phyloP scores from a whole-genome alignment of 148 eudicot species.

The Heliamphora exappendiculata region DNA sequence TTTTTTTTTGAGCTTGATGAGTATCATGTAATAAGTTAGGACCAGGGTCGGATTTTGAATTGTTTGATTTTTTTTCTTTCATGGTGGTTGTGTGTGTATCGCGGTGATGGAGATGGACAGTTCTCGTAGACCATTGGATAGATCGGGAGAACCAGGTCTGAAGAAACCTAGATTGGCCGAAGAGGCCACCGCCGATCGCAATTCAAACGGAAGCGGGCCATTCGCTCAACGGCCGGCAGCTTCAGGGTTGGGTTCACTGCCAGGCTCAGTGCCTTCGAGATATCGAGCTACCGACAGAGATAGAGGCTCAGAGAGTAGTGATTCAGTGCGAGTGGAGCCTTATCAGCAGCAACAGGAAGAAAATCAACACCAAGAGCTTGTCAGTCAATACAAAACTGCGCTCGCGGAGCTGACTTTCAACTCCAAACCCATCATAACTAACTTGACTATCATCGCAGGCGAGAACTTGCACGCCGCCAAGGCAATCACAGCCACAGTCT shows the following conservation, averaged over 20 bases:
- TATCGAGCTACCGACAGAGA: constrained; percentile 20
- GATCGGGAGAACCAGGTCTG: constrained; percentile 55
- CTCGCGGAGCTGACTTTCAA: constrained; percentile 83
- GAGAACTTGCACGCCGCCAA: constrained; percentile 84
- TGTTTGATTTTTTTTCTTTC: not conserved
- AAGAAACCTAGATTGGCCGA: constrained; percentile 60
- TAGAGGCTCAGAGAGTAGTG: constrained; percentile 35
- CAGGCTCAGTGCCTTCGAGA: constrained; percentile 18
- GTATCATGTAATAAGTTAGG: not conserved
- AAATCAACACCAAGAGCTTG: constrained; percentile 69
- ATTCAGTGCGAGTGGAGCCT: constrained; percentile 41
- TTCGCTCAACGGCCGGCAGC: constrained; percentile 18
- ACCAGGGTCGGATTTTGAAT: constrained; percentile 28
- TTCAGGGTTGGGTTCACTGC: constrained; percentile 12
- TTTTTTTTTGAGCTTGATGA: not conserved
- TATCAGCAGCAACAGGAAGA: constrained; percentile 30
- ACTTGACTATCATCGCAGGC: constrained; percentile 90
- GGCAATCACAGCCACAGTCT: constrained; percentile 61
- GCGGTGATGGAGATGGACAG: constrained; percentile 64
- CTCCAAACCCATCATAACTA: constrained; percentile 96
- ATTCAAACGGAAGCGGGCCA: constrained; percentile 23
- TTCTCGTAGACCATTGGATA: constrained; percentile 59
- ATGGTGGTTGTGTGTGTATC: constrained; percentile 4
- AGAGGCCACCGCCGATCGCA: constrained; percentile 26
- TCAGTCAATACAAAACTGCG: constrained; percentile 78